Percentiles rank a stretch among this genome's conserved stretches.
phyloP scores from a whole-genome alignment of 345 rosid species.

The Ceriops decandra region DNA sequence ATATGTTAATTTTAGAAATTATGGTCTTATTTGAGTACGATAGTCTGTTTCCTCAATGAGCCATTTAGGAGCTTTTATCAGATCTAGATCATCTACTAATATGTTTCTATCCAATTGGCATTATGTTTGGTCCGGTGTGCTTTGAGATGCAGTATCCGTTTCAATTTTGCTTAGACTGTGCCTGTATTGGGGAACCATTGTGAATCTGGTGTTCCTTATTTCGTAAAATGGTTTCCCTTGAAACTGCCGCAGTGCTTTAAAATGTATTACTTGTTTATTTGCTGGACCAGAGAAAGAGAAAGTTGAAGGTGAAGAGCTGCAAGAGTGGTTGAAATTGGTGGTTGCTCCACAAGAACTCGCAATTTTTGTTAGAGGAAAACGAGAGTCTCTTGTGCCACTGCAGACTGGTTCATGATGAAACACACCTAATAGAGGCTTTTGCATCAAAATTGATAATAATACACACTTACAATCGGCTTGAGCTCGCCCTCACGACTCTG shows the following conservation, averaged over 20 bases:
- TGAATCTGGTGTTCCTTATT: background rate
- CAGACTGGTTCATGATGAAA: conserved; percentile 29
- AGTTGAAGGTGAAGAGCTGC: conserved; percentile 91
- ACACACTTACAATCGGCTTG: conserved; percentile 2
- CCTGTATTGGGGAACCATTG: background rate
- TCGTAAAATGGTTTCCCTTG: background rate
- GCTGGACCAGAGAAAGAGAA: conserved; percentile 71
- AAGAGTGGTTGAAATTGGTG: conserved; percentile 76
- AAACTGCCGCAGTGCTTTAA: conserved; percentile 5
- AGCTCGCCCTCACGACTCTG: conserved; percentile 15
- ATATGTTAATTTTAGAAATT: background rate
- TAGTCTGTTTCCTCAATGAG: background rate
- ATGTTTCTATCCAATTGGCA: too few species aligned
- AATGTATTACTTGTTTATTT: conserved; percentile 1
- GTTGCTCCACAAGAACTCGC: conserved; percentile 78
- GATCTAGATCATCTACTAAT: background rate
- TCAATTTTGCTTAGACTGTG: too few species aligned
- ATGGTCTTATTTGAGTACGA: background rate
- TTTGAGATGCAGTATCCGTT: too few species aligned
- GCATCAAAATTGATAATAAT: background rate
- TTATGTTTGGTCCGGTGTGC: too few species aligned
- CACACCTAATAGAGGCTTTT: background rate
- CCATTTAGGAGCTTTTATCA: background rate
- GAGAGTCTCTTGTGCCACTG: conserved; percentile 53
- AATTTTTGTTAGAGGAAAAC: conserved; percentile 54